Evolutionary conservation across 208 protist species (phyloP).

Genomic region (Leishmania aethiopica): DNA sequence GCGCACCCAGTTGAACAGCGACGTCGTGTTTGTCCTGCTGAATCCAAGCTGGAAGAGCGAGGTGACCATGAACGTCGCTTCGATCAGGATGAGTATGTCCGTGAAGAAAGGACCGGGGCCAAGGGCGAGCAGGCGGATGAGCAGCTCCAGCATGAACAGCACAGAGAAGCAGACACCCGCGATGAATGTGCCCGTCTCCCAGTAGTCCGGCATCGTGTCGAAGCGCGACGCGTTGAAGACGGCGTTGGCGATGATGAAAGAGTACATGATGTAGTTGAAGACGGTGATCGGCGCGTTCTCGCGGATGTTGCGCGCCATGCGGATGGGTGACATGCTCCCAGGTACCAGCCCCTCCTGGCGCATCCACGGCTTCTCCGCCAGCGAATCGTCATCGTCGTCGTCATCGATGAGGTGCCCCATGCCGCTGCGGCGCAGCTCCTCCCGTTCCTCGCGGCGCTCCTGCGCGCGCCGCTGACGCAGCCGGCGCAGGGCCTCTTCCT

Average conservation of each 20-base stretch:
- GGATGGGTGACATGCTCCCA: conserved; percentile 67
- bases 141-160: conserved; percentile 85
- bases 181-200: conserved; percentile 75
- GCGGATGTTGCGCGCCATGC: conserved; percentile 87
- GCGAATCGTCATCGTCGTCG: conserved; percentile 9
- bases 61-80: conserved; percentile 71
- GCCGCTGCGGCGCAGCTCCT: conserved; percentile 42
- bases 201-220: conserved; percentile 78
- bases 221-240: conserved; percentile 89
- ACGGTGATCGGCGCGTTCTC: conserved; percentile 84
- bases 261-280: conserved; percentile 75
- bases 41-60: conserved; percentile 92
- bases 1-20: conserved; percentile 90
- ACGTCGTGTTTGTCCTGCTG: conserved; percentile 73
- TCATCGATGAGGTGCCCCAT: conserved; percentile 48
- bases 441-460: conserved; percentile 46
- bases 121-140: conserved; percentile 82
- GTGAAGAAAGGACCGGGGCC: conserved; percentile 79
- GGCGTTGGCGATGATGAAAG: conserved; percentile 85
- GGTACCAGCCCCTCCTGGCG: conserved; percentile 44
- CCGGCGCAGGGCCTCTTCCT: conserved; percentile 69
- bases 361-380: conserved; percentile 47
- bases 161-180: conserved; percentile 78
- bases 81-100: conserved; percentile 80
- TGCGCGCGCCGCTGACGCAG: conserved; percentile 53